A percentile compares a stretch with the other conserved stretches of the same genome.
Evolutionary conservation across 2,329 filamentous ascomycete genomes (phyloP).

Genomic region (Fusarium concolor): DNA sequence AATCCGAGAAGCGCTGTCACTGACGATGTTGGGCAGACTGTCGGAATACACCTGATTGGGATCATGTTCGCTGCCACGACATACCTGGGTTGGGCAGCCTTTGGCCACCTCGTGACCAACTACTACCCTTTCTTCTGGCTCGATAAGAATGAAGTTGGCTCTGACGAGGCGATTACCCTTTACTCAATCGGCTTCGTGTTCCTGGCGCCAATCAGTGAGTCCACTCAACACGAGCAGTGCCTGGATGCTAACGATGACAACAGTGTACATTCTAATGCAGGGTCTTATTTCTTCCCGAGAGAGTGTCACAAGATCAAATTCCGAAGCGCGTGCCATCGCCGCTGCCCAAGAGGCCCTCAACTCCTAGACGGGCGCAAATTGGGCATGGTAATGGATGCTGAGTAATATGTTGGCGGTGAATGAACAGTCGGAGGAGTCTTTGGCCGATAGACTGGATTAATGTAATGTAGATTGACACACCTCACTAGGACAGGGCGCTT

Average conservation of each 20-base stretch:
- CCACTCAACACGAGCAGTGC: neutral
- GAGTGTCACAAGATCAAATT: slow-evolving; percentile 48
- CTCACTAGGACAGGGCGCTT: neutral
- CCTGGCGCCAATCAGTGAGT: slow-evolving; percentile 60
- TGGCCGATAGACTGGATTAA: neutral
- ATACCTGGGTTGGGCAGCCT: slow-evolving; percentile 63
- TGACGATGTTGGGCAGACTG: slow-evolving; percentile 52
- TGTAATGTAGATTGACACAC: slow-evolving; percentile 9
- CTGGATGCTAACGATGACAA: slow-evolving; percentile 30
- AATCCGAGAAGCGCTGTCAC: neutral
- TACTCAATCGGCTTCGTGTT: slow-evolving; percentile 60
- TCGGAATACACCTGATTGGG: slow-evolving; percentile 57
- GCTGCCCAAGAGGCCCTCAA: slow-evolving; percentile 44
- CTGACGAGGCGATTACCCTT: slow-evolving; percentile 57
- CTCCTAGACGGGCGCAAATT: slow-evolving; percentile 17
- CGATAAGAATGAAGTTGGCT: slow-evolving; percentile 58
- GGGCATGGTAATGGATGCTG: neutral
- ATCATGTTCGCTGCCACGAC: slow-evolving; percentile 55
- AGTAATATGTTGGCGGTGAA: neutral
- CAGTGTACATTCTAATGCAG: slow-evolving; percentile 63
- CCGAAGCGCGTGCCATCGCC: slow-evolving; percentile 42
- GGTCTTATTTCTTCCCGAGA: slow-evolving; percentile 63
- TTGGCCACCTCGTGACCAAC: slow-evolving; percentile 60
- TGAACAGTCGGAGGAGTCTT: neutral
- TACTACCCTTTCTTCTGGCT: slow-evolving; percentile 64